Evolutionary conservation across 768 basidiomycete genomes (phyloP), one percentile per base, ranked within the genome.

Genomic region (Xerocomus potaroensis): DNA sequence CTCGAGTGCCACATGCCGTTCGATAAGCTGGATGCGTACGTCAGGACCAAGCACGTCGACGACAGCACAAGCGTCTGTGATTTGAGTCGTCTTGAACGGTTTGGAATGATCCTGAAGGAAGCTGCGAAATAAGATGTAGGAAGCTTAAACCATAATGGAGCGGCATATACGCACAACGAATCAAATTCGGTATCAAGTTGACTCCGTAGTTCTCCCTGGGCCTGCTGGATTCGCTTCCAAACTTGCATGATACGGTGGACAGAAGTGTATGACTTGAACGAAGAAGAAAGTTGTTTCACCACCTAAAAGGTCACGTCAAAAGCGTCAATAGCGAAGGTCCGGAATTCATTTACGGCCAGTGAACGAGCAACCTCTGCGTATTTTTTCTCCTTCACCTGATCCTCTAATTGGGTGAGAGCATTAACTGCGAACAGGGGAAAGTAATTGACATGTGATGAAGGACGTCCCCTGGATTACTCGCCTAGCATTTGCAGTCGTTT

Each of bases 401-500:
- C 83, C 50, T 92, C 86, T 22, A 97, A 68, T 56, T 93, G 91
- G 9, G 80, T 78, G 38, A 93, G 68, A 10, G 85, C 86, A 56
- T 91, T 91, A 22, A 86, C 93, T 97, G 48, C 18, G 44, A 45
- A 26, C 18, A 39, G 34, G 34, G 23, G 46, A 39, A n/a, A 4
- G 41, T 48, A 27, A 44, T 32, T 35, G 11, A 11, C 39, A 22
- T 12, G 39, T 11, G 10, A 0, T 12, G 38, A 12, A 36, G 22
- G 36, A 23, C 5, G 18, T 47, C 18, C 4, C 3, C n/a, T 33
- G 41, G 31, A 34, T 22, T 30, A 68, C 83, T 36, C 55, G 94
- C 95, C 89, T 18, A 99, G 76, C 91, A 96, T 96, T 62, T 92
- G 91, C 60, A 97, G 72, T 47, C 92, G 72, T 67, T 91, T 92